Percentiles rank a stretch among this genome's conserved stretches.
Evolutionary conservation across 2,329 filamentous ascomycete species (phyloP).

Genomic region (Periglandula ipomoeae): DNA sequence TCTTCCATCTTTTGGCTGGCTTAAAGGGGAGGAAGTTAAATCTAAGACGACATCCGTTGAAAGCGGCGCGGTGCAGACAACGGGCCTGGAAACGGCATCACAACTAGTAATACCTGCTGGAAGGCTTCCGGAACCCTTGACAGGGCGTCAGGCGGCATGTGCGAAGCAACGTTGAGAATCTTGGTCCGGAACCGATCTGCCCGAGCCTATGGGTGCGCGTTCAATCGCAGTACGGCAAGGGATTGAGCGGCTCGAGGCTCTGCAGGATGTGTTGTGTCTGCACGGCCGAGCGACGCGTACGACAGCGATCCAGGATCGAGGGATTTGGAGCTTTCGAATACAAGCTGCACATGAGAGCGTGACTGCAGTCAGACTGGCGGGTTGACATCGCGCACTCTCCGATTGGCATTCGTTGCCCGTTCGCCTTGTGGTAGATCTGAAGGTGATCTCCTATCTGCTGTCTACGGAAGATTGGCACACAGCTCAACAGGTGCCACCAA

Average conservation of each 20-base stretch:
- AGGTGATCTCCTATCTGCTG: neutral
- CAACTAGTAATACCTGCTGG: too few species aligned
- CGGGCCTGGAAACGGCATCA: too few species aligned
- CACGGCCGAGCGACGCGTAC: too few species aligned
- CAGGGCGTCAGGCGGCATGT: neutral
- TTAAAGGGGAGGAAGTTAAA: too few species aligned
- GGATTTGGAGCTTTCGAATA: too few species aligned
- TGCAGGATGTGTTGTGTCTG: too few species aligned
- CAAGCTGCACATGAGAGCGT: too few species aligned
- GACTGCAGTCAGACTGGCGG: neutral
- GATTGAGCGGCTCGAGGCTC: neutral
- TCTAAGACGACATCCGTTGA: too few species aligned
- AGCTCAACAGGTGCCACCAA: neutral
- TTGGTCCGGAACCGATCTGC: neutral
- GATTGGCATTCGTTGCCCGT: neutral
- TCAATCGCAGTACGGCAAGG: neutral
- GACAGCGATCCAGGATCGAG: too few species aligned
- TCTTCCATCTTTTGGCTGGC: too few species aligned
- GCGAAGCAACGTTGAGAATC: neutral
- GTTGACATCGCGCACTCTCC: neutral
- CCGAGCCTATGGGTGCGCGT: neutral
- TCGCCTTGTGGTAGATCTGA: neutral
- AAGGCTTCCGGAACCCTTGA: neutral
- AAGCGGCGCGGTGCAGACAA: too few species aligned
- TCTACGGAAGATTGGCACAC: neutral